Percentiles rank a stretch among this genome's conserved stretches.
phyloP scores from a whole-genome alignment of 2,329 filamentous ascomycete genomes.

The Cercospora nicotianae region DNA sequence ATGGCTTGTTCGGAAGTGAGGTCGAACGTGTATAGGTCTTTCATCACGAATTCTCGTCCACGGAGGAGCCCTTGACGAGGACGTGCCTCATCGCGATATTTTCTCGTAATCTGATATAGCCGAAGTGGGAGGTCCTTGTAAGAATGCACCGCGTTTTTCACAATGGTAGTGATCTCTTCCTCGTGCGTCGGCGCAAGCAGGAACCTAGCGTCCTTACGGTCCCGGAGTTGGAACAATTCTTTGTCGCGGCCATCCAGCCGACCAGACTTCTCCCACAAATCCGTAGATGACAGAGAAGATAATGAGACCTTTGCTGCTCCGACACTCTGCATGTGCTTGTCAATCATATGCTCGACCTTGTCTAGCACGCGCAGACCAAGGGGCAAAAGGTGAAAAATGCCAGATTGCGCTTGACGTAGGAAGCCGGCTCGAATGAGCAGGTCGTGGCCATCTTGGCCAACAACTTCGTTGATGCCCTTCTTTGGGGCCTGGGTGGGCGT shows the following conservation, averaged over 20 bases:
- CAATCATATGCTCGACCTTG: conserved; percentile 81
- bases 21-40: conserved; percentile 97
- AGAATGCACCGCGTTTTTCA: conserved; percentile 70
- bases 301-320: conserved; percentile 79
- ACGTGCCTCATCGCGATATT: conserved; percentile 89
- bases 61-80: conserved; percentile 86
- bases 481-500: conserved; percentile 57
- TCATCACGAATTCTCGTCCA: conserved; percentile 93
- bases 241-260: conserved; percentile 58
- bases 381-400: conserved; percentile 89
- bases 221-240: conserved; percentile 75
- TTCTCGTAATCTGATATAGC: conserved; percentile 88
- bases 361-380: conserved; percentile 82
- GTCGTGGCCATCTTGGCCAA: conserved; percentile 50
- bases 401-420: conserved; percentile 70
- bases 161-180: conserved; percentile 87
- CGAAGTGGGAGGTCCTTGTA: conserved; percentile 84
- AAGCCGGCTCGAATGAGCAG: conserved; percentile 49
- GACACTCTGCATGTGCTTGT: conserved; percentile 77
- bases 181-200: conserved; percentile 92
- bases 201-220: conserved; percentile 72
- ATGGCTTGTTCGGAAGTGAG: conserved; percentile 65
- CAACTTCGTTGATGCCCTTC: conserved; percentile 51
- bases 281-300: conserved; percentile 81
- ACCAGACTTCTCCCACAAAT: conserved; percentile 80